Base-by-base conservation (phyloP, 2,329 filamentous ascomycete genomes). In the Alternaria conjuncta region DNA sequence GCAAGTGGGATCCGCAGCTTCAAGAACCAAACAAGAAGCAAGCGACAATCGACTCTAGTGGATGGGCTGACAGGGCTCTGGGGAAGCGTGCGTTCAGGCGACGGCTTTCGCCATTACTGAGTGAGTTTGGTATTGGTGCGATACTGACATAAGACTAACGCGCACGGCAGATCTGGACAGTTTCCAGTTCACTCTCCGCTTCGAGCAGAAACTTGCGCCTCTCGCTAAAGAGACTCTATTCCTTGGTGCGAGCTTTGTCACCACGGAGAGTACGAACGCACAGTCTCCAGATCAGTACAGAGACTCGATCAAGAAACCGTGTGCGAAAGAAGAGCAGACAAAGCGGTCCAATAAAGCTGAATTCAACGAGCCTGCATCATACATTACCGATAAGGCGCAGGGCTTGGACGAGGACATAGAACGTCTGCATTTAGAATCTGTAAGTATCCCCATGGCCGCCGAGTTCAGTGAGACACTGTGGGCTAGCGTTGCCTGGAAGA, bases 101-200 rank as follows among this genome's bases (percentile, higher is more conserved):
- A 45, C 55, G 59, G 12, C 46, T 62, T 30, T 30, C 45, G 28
- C 10, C 5, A 10, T 44, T 65, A 25, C 51, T 56, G 23, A 55
- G 63, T 63, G 55, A 55, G 59, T 6, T 21, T 8, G 13, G 25
- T 6, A 20, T 49, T 25, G 15, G 11, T 9, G n/a, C 15, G 13
- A n/a, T 25, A 4, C 18, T 20, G 6, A 11, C 26, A n/a, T 7
- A 8, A 21, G 53, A n/a, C 60, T 62, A 51, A 58, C 26, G 12
- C 12, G n/a, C 18, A 23, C 1, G 6, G 20, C 8, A 65, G 63
- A 49, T 13, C 18, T 65, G 36, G 32, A 58, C 20, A 55, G 3
- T 13, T 57, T 59, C 21, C 10, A 54, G 3, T 65, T 65, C 45
- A 21, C 11, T 10, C 25, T 65, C 13, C 18, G 43, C 11, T 32